These are phyloP conservation scores for Globisporangium cylindrosporum DNA, from an alignment of 352 stramenopile species.

Conservation along the genomic window DNA sequence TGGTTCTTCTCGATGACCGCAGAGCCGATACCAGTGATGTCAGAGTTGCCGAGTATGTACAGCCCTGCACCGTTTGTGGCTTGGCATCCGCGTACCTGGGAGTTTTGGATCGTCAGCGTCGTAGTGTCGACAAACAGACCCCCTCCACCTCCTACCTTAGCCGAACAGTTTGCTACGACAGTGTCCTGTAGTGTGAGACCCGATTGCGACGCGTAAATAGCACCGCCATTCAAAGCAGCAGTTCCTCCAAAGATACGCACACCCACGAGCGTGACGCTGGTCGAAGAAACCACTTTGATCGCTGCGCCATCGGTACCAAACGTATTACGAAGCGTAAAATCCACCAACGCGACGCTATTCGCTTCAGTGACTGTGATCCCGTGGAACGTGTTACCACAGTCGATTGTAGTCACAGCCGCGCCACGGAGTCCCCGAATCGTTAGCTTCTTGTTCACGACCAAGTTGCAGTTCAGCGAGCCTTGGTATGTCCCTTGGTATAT, in stretches of 20 bases:
- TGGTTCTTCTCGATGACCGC: slow-evolving; percentile 26
- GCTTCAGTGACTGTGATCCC: slow-evolving; percentile 30
- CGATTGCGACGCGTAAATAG: slow-evolving; percentile 26
- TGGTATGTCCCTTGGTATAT: slow-evolving; percentile 47
- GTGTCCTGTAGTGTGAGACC: slow-evolving; percentile 23
- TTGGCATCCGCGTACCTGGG: slow-evolving; percentile 16
- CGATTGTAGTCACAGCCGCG: slow-evolving; percentile 27
- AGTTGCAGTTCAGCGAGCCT: slow-evolving; percentile 37
- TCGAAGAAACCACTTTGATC: slow-evolving; percentile 24
- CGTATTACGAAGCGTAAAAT: slow-evolving; percentile 29
- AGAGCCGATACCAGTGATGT: slow-evolving; percentile 16
- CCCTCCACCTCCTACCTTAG: slow-evolving; percentile 24
- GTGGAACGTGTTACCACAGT: slow-evolving; percentile 25
- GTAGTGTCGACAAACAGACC: slow-evolving; percentile 28
- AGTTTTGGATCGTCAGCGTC: slow-evolving; percentile 17
- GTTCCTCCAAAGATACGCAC: slow-evolving; percentile 15
- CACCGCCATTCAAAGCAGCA: slow-evolving; percentile 28
- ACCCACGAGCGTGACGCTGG: slow-evolving; percentile 20
- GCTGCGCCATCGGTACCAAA: slow-evolving; percentile 20
- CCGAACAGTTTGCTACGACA: slow-evolving; percentile 20
- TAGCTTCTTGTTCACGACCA: slow-evolving; percentile 26
- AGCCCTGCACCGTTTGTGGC: slow-evolving; percentile 29
- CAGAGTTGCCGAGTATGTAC: slow-evolving; percentile 22
- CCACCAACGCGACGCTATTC: slow-evolving; percentile 16
- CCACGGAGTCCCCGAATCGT: slow-evolving; percentile 44